Evolutionary conservation across 345 rosid genomes (phyloP), one percentile per base, ranked within the genome.

Genomic region (Eucalyptus polybractea): DNA sequence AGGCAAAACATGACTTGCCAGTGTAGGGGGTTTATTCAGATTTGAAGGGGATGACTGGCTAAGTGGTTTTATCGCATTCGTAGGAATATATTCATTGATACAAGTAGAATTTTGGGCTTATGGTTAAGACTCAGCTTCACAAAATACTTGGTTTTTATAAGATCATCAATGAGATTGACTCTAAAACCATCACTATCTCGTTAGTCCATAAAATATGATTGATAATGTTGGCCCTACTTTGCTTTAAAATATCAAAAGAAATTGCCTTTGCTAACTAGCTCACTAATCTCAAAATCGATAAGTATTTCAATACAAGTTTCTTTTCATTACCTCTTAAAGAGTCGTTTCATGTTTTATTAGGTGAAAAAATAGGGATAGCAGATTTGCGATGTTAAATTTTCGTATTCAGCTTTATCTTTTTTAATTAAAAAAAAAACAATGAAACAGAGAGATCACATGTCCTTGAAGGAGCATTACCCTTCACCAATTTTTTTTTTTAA

Each of bases 241-340:
- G 17, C 72, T 62, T 29, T 1, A 62, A 62, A 13, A 29, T 62
- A 62, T 6, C 16, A 29, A 7, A 62, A 62, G 17, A 62, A 62
- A 62, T 62, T 62, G 16, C 1, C 5, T 13, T 13, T 62, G 9
- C 9, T 62, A 7, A 62, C 7, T 7, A 1, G 9, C 69, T 62
- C 7, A 13, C 8, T 29, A 29, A 62, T 13, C 33, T 62, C 15
- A 6, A 2, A 29, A 29, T 0, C 3, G 2, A 29, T 29, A 13
- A 62, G 17, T 6, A 4, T 7, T 13, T 62, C 2, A 15, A 62
- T 29, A 62, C 15, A 4, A 29, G 33, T 12, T 62, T 62, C 17
- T 62, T 29, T 62, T 7, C 19, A 65, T 65, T n/a, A n/a, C 72
- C 33, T 7, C 37, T 7, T 65, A 14, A 7, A 65, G 33, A 65